A percentile compares a stretch with the other conserved stretches of the same genome.
Conservation (phyloP, 1,284 basidiomycete genomes). For the Apiotrichum mycotoxinovorans region DNA sequence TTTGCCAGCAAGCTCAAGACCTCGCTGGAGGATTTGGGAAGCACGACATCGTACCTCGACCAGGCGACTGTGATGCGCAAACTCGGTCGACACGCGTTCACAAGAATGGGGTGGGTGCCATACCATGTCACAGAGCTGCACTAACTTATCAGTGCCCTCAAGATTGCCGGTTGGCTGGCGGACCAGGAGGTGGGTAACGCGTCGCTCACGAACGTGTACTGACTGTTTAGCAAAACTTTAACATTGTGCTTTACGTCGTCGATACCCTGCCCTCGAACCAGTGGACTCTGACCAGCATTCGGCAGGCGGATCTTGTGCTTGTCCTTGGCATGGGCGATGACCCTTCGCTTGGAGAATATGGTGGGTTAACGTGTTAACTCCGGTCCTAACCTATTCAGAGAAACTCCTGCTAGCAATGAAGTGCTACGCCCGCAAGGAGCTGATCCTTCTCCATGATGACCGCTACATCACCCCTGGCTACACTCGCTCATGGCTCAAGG, state of each 20-base stretch:
- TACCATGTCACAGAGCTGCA: not conserved
- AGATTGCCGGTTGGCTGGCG: constrained; percentile 87
- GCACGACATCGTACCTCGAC: constrained; percentile 81
- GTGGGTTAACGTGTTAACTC: constrained; percentile 10
- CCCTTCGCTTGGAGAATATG: constrained; percentile 77
- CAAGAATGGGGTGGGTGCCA: constrained; percentile 62
- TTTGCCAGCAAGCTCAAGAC: constrained; percentile 84
- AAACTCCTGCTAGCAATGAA: constrained; percentile 81
- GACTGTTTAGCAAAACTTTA: constrained; percentile 62
- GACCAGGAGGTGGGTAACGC: constrained; percentile 65
- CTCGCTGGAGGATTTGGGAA: constrained; percentile 82
- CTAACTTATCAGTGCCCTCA: constrained; percentile 63
- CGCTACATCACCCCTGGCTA: constrained; percentile 84
- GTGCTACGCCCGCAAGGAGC: constrained; percentile 94
- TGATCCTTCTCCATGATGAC: constrained; percentile 89
- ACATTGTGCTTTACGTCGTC: constrained; percentile 87
- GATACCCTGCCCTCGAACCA: constrained; percentile 86
- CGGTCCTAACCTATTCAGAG: constrained; percentile 53
- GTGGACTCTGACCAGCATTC: constrained; percentile 96
- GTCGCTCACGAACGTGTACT: not conserved
- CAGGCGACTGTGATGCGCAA: constrained; percentile 86
- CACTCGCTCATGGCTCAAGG: constrained; percentile 94
- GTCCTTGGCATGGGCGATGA: constrained; percentile 96
- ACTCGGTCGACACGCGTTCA: constrained; percentile 87
- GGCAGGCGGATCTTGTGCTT: constrained; percentile 94